Percentiles rank a stretch among this genome's conserved stretches.
These are phyloP conservation scores for Lobosporangium transversale DNA, from an alignment of 192 early-diverging fungal species.

Conservation along the genomic window DNA sequence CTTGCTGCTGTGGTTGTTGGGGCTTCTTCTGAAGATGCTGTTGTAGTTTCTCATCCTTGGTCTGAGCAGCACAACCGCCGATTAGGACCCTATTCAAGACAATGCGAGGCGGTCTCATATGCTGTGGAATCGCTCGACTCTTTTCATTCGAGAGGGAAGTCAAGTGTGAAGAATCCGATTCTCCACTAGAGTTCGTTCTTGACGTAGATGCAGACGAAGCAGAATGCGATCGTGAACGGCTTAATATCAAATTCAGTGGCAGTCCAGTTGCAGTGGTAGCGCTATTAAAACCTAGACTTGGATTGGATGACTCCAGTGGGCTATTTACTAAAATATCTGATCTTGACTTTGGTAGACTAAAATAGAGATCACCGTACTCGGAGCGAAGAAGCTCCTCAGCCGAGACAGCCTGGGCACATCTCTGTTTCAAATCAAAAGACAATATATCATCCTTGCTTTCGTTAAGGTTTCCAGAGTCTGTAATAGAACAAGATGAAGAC, in stretches of 20 bases:
- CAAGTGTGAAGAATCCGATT: conserved; percentile 20
- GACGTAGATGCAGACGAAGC: conserved; percentile 16
- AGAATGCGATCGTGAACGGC: too few relatives aligned
- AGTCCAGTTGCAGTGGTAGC: too few relatives aligned
- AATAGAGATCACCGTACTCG: conserved; percentile 33
- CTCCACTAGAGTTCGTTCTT: conserved; percentile 17
- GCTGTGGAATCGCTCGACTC: not conserved
- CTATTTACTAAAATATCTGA: too few relatives aligned
- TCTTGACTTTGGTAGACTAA: not conserved
- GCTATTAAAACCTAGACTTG: too few relatives aligned
- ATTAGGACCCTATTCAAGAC: conserved; percentile 17
- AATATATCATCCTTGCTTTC: not conserved
- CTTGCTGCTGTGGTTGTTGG: not conserved
- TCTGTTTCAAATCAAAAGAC: not conserved
- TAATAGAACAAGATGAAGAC: not conserved
- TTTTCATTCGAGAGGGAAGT: conserved; percentile 18
- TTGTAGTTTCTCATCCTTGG: not conserved
- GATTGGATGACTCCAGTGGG: too few relatives aligned
- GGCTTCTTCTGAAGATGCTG: not conserved
- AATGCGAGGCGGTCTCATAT: conserved; percentile 3
- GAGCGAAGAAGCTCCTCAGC: conserved; percentile 28
- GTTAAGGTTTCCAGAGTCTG: not conserved
- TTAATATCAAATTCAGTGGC: too few relatives aligned
- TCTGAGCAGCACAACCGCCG: not conserved
- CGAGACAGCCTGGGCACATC: not conserved